These are phyloP conservation scores for Chaetomiaceae sp. DNA, from an alignment of 2,329 filamentous ascomycete genomes.

Conservation along the genomic window DNA sequence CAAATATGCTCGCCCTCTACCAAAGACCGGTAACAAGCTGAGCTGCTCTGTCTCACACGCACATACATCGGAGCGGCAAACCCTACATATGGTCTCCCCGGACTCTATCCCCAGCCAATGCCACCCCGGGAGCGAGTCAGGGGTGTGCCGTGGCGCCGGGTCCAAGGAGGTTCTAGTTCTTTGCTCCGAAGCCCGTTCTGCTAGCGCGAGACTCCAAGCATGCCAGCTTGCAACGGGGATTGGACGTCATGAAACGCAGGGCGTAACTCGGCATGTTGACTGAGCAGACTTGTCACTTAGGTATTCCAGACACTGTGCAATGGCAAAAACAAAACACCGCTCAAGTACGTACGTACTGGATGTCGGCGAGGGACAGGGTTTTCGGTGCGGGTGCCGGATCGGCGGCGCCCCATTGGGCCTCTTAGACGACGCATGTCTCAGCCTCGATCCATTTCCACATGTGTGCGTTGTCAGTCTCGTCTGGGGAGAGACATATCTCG, in stretches of 20 bases:
- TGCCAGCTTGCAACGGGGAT: no score
- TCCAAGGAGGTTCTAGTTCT: background rate
- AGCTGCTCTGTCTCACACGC: background rate
- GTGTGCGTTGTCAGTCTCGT: background rate
- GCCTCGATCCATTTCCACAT: background rate
- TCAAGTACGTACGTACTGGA: background rate
- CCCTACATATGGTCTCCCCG: background rate
- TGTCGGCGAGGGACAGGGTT: no score
- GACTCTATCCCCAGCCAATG: background rate
- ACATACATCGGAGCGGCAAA: background rate
- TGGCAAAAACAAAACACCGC: background rate
- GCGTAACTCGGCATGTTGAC: background rate
- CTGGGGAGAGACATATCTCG: background rate
- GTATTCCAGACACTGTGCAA: no score
- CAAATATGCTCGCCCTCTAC: no score
- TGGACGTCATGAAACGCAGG: background rate
- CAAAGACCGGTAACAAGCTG: no score
- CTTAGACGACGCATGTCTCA: conserved; percentile 9
- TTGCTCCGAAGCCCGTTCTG: no score
- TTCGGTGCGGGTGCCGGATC: conserved; percentile 6
- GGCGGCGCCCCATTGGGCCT: conserved; percentile 4
- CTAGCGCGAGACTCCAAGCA: no score
- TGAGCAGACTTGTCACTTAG: background rate
- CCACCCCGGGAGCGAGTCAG: background rate
- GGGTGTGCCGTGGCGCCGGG: background rate